Evolutionary conservation across 352 stramenopile genomes (phyloP).

Genomic region (Phytophthora macrochlamydospora): DNA sequence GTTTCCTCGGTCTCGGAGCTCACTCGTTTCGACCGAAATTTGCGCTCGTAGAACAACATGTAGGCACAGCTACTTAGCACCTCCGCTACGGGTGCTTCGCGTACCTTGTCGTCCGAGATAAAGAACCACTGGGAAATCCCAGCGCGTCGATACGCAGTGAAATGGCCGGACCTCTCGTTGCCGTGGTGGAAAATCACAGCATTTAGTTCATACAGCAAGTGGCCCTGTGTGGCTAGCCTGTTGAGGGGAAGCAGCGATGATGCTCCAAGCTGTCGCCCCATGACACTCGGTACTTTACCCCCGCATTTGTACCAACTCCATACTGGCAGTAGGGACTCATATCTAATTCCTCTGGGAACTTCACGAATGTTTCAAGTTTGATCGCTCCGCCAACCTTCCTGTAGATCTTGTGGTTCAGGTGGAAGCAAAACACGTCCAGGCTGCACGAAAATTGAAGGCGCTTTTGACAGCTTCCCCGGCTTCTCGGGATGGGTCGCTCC

Average conservation of each 20-base stretch:
- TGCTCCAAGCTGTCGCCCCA: slow-evolving; percentile 10
- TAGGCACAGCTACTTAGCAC: slow-evolving; percentile 84
- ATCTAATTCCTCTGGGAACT: slow-evolving; percentile 81
- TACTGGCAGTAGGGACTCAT: slow-evolving; percentile 81
- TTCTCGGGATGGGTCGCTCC: slow-evolving; percentile 41
- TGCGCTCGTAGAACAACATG: slow-evolving; percentile 90
- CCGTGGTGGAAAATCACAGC: slow-evolving; percentile 88
- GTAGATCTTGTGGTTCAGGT: slow-evolving; percentile 90
- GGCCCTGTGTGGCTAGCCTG: slow-evolving; percentile 32
- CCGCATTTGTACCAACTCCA: slow-evolving; percentile 43
- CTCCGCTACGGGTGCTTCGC: slow-evolving; percentile 55
- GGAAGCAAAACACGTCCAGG: slow-evolving; percentile 86
- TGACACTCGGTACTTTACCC: slow-evolving; percentile 34
- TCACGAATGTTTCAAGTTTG: slow-evolving; percentile 82
- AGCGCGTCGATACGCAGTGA: slow-evolving; percentile 79
- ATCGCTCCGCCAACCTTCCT: slow-evolving; percentile 62
- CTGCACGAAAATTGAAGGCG: slow-evolving; percentile 79
- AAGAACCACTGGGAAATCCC: slow-evolving; percentile 80
- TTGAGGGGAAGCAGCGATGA: slow-evolving; percentile 4
- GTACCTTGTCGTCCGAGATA: slow-evolving; percentile 83
- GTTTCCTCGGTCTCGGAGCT: slow-evolving; percentile 41
- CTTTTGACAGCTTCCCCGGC: slow-evolving; percentile 63
- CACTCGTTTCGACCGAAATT: slow-evolving; percentile 45
- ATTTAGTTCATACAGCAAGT: slow-evolving; percentile 73
- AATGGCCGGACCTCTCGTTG: slow-evolving; percentile 86